These are phyloP conservation scores for Albophoma yamanashiensis DNA, from an alignment of 2,329 filamentous ascomycete genomes.

Conservation along the genomic window DNA sequence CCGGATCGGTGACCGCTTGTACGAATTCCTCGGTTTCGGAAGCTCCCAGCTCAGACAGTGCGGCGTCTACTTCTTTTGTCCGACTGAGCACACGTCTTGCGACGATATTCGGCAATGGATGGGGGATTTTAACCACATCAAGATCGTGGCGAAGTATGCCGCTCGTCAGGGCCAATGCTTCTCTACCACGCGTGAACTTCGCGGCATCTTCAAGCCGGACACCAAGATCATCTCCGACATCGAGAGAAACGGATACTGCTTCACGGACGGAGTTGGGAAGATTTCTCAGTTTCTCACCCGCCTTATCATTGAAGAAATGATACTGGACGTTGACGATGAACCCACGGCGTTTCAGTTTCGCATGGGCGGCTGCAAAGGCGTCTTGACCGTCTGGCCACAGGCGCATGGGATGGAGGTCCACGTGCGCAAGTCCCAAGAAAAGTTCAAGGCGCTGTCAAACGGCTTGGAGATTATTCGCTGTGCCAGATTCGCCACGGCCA, in stretches of 20 bases:
- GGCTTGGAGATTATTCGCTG: constrained; percentile 78
- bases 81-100: constrained; percentile 54
- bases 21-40: constrained; percentile 86
- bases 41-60: constrained; percentile 92
- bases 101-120: constrained; percentile 75
- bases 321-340: constrained; percentile 41
- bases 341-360: constrained; percentile 90
- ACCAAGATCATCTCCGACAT: constrained; percentile 60
- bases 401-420: constrained; percentile 59
- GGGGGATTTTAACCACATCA: constrained; percentile 75
- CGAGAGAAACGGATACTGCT: constrained; percentile 55
- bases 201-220: constrained; percentile 47
- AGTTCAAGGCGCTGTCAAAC: constrained; percentile 64
- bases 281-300: constrained; percentile 71
- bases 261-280: constrained; percentile 88
- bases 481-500: constrained; percentile 65
- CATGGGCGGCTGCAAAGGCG: constrained; percentile 84
- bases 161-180: constrained; percentile 91
- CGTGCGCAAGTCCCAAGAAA: constrained; percentile 76
- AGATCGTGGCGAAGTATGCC: constrained; percentile 77
- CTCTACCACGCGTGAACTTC: constrained; percentile 75
- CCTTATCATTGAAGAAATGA: constrained; percentile 62
- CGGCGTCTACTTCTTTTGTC: constrained; percentile 86
- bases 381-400: constrained; percentile 65
- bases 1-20: constrained; percentile 67